These are phyloP conservation scores for Lanmaoa pseudosensibilis DNA, from an alignment of 768 basidiomycete species.

Conservation along the genomic window DNA sequence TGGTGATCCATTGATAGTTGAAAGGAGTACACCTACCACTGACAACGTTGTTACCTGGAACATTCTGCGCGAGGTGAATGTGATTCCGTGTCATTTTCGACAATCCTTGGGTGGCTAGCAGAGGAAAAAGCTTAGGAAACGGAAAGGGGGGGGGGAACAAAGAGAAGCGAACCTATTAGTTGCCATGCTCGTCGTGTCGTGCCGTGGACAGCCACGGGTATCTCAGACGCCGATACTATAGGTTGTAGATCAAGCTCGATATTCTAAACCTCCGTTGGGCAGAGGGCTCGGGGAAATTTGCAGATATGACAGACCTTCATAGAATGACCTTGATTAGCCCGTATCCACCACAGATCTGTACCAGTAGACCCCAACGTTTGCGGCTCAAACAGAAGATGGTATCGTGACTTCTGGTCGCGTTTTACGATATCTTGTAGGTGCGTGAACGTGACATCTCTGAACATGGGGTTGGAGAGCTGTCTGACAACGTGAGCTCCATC, in stretches of 20 bases:
- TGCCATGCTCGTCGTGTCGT: conserved; percentile 72
- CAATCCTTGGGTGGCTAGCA: conserved; percentile 64
- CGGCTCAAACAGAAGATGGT: conserved; percentile 55
- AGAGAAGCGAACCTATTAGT: conserved; percentile 52
- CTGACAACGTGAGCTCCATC: conserved; percentile 6
- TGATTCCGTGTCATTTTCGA: conserved; percentile 89
- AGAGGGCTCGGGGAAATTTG: neutral
- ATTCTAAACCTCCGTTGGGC: conserved; percentile 40
- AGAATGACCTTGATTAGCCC: conserved; percentile 90
- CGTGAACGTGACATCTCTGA: conserved; percentile 57
- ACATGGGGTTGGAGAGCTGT: conserved; percentile 69
- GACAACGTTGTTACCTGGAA: conserved; percentile 62
- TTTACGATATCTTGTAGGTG: conserved; percentile 63
- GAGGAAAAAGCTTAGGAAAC: neutral
- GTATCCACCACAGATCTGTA: conserved; percentile 72
- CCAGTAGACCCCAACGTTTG: conserved; percentile 31
- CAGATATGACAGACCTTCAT: conserved; percentile 53
- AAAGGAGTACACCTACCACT: conserved; percentile 58
- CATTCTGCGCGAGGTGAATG: conserved; percentile 86
- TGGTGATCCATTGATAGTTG: neutral
- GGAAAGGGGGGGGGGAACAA: neutral
- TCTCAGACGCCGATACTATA: conserved; percentile 55
- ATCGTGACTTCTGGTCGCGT: conserved; percentile 66
- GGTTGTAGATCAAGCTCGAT: conserved; percentile 68
- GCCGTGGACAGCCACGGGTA: conserved; percentile 84